Conservation (phyloP, 2,329 filamentous ascomycete genomes). For the Pseudogymnoascus sp. region DNA sequence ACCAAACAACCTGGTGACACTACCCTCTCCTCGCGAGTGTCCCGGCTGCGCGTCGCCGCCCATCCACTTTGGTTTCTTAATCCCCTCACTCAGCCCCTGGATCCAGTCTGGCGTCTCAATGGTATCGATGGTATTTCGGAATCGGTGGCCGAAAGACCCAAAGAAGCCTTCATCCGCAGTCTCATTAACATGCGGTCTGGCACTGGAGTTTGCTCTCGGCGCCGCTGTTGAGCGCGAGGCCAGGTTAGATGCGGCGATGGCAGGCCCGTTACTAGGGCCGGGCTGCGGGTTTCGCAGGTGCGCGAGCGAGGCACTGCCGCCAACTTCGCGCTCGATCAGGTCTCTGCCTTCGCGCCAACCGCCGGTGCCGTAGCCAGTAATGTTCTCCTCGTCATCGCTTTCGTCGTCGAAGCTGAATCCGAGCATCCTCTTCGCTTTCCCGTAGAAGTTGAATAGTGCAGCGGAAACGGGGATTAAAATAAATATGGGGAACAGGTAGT, state of each 20-base stretch:
- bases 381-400: conserved; percentile 50
- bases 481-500: conserved; percentile 80
- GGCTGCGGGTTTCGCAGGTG: conserved; percentile 31
- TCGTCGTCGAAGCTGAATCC: conserved; percentile 78
- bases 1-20: conserved; percentile 53
- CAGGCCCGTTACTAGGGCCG: conserved; percentile 25
- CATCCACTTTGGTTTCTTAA: conserved; percentile 80
- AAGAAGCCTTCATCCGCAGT: conserved; percentile 76
- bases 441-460: conserved; percentile 83
- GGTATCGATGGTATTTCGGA: conserved; percentile 87
- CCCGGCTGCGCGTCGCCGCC: conserved; percentile 42
- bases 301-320: conserved; percentile 51
- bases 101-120: conserved; percentile 78
- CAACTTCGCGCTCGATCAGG: conserved; percentile 79
- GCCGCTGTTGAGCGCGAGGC: conserved; percentile 27
- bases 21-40: conserved; percentile 29
- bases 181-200: conserved; percentile 33
- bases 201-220: conserved; percentile 8
- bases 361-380: conserved; percentile 62
- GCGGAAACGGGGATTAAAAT: conserved; percentile 79
- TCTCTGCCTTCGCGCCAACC: conserved; percentile 88
- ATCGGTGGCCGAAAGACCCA: conserved; percentile 70
- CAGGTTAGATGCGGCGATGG: conserved; percentile 24
- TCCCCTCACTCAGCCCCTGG: conserved; percentile 57
- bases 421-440: conserved; percentile 62